Percentiles rank a stretch among this genome's conserved stretches.
Conservation (phyloP, 192 early-diverging fungal genomes). For the Coemansia reversa region DNA sequence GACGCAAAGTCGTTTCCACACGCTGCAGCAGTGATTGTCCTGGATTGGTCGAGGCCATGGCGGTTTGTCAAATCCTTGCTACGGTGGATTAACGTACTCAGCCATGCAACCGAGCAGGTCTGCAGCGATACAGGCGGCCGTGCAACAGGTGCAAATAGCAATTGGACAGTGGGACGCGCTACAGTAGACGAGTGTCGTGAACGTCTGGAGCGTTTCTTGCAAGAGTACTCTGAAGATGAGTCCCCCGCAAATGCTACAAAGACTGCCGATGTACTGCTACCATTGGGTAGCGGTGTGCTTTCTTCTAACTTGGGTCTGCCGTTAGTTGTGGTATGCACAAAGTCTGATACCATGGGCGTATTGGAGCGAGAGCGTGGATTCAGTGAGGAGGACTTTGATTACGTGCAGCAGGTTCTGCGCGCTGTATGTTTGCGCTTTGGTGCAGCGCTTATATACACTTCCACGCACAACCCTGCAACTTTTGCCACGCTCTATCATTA, state of each 20-base stretch:
- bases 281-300: constrained; percentile 77
- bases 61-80: constrained; percentile 76
- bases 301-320: constrained; percentile 85
- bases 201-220: constrained; percentile 65
- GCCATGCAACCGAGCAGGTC: constrained; percentile 57
- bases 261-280: constrained; percentile 57
- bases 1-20: constrained; percentile 63
- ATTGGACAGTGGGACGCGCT: constrained; percentile 66
- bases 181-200: constrained; percentile 71
- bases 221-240: constrained; percentile 67
- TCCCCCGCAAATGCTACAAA: constrained; percentile 8
- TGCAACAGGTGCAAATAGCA: constrained; percentile 23
- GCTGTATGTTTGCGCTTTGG: constrained; percentile 90
- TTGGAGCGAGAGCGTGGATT: constrained; percentile 82
- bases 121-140: constrained; percentile 31
- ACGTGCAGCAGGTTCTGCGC: constrained; percentile 88
- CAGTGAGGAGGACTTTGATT: constrained; percentile 93
- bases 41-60: constrained; percentile 94
- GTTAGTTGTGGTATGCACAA: constrained; percentile 84
- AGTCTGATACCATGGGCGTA: constrained; percentile 68
- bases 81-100: constrained; percentile 74
- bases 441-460: constrained; percentile 87
- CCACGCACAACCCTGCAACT: constrained; percentile 74
- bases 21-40: constrained; percentile 69
- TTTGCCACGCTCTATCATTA: constrained; percentile 77